Evolutionary conservation across 768 basidiomycete genomes (phyloP), one percentile per base, ranked within the genome.

Genomic region (Boletus vermiculosoides): DNA sequence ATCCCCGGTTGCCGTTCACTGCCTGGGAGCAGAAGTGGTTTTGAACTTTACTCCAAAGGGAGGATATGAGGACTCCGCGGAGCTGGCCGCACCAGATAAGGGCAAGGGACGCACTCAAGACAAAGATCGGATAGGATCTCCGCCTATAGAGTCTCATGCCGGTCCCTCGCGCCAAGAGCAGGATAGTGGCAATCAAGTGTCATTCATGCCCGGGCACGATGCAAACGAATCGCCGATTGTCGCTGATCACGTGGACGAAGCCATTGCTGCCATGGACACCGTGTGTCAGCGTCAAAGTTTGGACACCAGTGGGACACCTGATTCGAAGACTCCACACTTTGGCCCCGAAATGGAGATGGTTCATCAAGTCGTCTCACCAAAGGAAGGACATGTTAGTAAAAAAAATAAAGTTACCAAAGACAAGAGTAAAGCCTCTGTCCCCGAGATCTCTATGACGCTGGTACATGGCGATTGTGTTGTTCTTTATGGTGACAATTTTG

Each of bases 401-500:
- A 67, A 60, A 52, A 60, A 52, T 23, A 71, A 70, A 23, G 47
- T 40, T 49, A 25, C 13, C n/a, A 61, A 61, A 31, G 54, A 59
- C 49, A 69, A 59, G 58, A 58, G 2, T 47, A 62, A 65, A 58
- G 22, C 55, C 16, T 41, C 57, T 13, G 41, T 49, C 9, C 64
- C 63, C 15, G 52, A 62, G 45, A 64, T 72, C 22, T 63, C 69
- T 18, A 37, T 76, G 52, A 76, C 72, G 20, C 63, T 77, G 39
- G 69, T 76, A 9, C 77, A 78, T 54, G 76, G 77, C 0, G 77
- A 78, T 63, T 64, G 70, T 49, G 59, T 73, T 2, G 45, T 78
- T 39, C 64, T 78, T 7, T 60, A 9, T 3, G 77, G 77, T 11
- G 77, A 74, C 50, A 73, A 73, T 44, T 77, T 75, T 52, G 74